These are phyloP conservation scores for Morella rubra DNA, from an alignment of 306 rosid genomes.

Conservation along the genomic window DNA sequence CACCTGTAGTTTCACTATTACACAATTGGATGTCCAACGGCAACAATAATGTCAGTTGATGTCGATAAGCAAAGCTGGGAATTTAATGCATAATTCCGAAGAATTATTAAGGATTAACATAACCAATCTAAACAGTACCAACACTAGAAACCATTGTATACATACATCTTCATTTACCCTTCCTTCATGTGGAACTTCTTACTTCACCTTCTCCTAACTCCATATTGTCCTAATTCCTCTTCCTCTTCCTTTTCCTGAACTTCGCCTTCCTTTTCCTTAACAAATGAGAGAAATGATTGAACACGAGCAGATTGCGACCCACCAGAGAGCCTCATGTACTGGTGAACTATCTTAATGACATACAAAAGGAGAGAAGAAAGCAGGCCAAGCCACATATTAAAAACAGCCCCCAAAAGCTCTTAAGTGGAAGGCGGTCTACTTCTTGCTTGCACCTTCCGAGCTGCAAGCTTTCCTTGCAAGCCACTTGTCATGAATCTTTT, in stretches of 20 bases:
- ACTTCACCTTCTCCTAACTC: conserved; percentile 55
- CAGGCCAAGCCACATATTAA: conserved; percentile 63
- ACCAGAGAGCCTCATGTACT: conserved; percentile 47
- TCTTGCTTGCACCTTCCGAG: conserved; percentile 57
- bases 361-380: conserved; percentile 49
- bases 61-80: too few relatives aligned
- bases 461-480: conserved; percentile 65
- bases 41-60: too few relatives aligned
- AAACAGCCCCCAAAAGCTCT: conserved; percentile 87
- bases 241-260: background rate
- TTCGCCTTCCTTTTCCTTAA: conserved; percentile 62
- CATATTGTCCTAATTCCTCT: conserved; percentile 19
- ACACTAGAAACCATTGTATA: background rate
- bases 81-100: too few relatives aligned
- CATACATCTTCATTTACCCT: too few relatives aligned
- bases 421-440: conserved; percentile 67
- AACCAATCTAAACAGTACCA: too few relatives aligned
- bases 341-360: conserved; percentile 41
- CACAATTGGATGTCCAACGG: too few relatives aligned
- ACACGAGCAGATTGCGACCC: conserved; percentile 35
- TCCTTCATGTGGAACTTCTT: conserved; percentile 43
- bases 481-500: conserved; percentile 95
- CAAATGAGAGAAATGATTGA: conserved; percentile 64
- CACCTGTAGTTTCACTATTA: too few relatives aligned
- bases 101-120: too few relatives aligned